Base-by-base conservation (phyloP, 257 asterid species). In the Penstemon eatonii region DNA sequence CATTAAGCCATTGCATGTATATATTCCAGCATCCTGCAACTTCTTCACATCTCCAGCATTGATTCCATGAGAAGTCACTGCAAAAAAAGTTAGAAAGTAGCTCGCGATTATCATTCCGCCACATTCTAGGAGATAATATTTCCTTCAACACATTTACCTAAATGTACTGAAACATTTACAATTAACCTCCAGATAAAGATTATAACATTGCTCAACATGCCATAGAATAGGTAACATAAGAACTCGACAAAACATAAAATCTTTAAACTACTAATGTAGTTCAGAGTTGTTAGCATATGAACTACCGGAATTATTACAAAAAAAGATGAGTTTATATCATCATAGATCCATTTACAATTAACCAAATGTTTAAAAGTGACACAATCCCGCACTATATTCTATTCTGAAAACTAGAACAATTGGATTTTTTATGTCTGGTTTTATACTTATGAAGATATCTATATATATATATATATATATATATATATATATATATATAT, bases 1-100 rank as follows among this genome's bases (percentile, higher is more conserved):
- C 97, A 94, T 89, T 80, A 94, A 72, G 72, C 97, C 97, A 80
- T 89, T 94, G 84, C 99, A 91, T 39, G 97, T 91, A 67, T 84
- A 78, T 80, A 94, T 94, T 49, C 97, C 99, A 56, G 97, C 99
- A 77, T 94, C 99, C 79, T 94, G 97, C 70, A 94, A 87, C 85
- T 91, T 94, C 91, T 94, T 94, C 78, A 94, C 96, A 58, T 94
- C 99, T 74, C 99, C 99, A 71, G 97, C 99, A 64, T 94, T 94
- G 68, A 94, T 94, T 74, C 99, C 99, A 81, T 91, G 96, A 68
- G 89, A n/a, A 5, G 84, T 91, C 86, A 91, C 99, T 91, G 88
- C 70, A 78, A 56, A 63, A 40, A 57, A 46, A 42, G 33, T 44
- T 56, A 68, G 42, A 55, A 62, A 45, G 2, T 60, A 56, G 8